Evolutionary conservation across 2,329 filamentous ascomycete species (phyloP).

Genomic region (Colletotrichum lindemuthianum): DNA sequence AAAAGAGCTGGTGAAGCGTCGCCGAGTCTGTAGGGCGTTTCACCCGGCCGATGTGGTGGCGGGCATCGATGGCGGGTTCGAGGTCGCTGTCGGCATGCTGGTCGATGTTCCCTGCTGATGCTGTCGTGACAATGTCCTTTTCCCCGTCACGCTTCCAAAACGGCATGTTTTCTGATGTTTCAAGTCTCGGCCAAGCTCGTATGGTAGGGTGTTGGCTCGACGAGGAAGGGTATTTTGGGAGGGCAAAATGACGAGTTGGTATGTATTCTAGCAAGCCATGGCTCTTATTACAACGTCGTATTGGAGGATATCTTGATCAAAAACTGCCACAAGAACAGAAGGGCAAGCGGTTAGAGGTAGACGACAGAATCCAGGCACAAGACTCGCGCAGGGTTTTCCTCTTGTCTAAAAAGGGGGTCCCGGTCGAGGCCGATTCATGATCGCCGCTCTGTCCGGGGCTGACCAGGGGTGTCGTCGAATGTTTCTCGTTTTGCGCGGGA

Average conservation of each 20-base stretch:
- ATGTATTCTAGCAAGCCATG: too few relatives aligned
- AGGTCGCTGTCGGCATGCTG: neutral
- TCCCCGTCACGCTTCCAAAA: conserved; percentile 12
- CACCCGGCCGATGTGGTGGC: neutral
- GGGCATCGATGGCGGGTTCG: neutral
- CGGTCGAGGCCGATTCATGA: conserved; percentile 26
- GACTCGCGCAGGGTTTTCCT: neutral
- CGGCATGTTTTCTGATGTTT: conserved; percentile 2
- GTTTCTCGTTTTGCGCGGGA: conserved; percentile 1
- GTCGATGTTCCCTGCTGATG: neutral
- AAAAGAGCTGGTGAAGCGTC: conserved; percentile 57
- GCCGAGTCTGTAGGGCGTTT: conserved; percentile 50
- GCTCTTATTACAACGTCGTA: too few relatives aligned
- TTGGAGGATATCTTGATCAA: too few relatives aligned
- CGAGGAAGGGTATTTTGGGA: too few relatives aligned
- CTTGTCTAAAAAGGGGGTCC: conserved; percentile 20
- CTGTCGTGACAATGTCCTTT: neutral
- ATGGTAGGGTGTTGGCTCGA: too few relatives aligned
- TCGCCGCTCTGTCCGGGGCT: conserved; percentile 23
- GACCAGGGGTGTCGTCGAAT: conserved; percentile 27
- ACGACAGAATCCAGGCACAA: neutral
- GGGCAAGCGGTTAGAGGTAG: too few relatives aligned
- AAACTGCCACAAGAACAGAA: too few relatives aligned
- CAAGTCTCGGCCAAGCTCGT: too few relatives aligned
- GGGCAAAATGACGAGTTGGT: too few relatives aligned